Base-by-base conservation (phyloP, 176 grass and related monocot species). In the Elymus sibiricus region DNA sequence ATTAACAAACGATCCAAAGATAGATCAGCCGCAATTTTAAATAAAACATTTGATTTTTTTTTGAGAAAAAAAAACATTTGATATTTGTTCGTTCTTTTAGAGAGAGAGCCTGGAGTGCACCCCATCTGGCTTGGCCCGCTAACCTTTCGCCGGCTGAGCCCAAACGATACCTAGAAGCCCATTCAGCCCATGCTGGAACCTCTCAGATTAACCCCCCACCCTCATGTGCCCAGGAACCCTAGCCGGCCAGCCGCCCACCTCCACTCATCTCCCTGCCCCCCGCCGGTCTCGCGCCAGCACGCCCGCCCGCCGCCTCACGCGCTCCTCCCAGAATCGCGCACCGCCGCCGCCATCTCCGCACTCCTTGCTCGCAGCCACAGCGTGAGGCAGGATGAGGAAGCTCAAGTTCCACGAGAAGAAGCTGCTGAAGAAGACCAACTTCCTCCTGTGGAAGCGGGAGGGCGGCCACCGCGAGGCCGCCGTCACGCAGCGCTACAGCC, bases 331-430 rank as follows among this genome's bases (percentile, higher is more conserved):
- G 15, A 49, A 49, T 17, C 71, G n/a, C 27, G 24, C 25, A 49
- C 42, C 42, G 71, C 2, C 22, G 38, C 37, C 21, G 16, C 67
- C 64, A 0, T 0, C 26, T 8, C 32, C 34, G 66, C 70, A 15
- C 53, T 7, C 38, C 12, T 44, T 16, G n/a, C 39, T 26, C 13
- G 11, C 66, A 44, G 32, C 63, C 34, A 19, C 21, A 13, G 17
- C 37, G 68, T 71, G 68, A 71, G 37, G 37, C 21, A 14, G 26
- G 44, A 76, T 76, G 73, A 76, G 73, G 73, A 76, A 53, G 73
- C 44, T 76, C 73, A 76, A 76, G 73, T 51, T 32, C 73, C 73
- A 76, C 16, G 73, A 76, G 44, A 76, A 53, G 73, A 76, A 76
- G 73, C 73, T 53, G 25, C 26, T 53, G 7, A 76, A 76, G 73